Conservation (phyloP, 2,329 filamentous ascomycete genomes). For the Fusarium sp. region DNA sequence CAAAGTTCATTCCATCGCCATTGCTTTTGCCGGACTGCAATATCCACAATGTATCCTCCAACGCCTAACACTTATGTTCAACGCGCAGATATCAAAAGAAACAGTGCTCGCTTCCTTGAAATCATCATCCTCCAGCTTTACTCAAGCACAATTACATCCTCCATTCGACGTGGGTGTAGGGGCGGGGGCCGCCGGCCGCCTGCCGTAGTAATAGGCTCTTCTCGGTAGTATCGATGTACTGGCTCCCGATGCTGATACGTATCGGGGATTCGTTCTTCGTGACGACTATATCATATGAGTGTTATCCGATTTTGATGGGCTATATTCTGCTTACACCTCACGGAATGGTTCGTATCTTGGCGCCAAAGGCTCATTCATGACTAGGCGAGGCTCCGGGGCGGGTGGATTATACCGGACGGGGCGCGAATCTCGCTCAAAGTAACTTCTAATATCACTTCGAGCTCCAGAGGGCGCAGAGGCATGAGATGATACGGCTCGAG, state of each 20-base stretch:
- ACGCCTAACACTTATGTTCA: constrained; percentile 21
- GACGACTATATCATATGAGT: constrained; percentile 36
- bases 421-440: constrained; percentile 10
- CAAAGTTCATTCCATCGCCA: constrained; percentile 16
- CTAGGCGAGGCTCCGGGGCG: constrained; percentile 22
- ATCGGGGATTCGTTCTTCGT: constrained; percentile 12
- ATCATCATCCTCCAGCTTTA: constrained; percentile 26
- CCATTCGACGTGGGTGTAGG: constrained; percentile 38
- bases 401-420: constrained; percentile 15
- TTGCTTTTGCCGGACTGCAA: constrained; percentile 6
- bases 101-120: not conserved
- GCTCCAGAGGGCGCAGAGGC: not conserved
- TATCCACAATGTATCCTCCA: constrained; percentile 24
- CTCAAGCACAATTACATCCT: constrained; percentile 49
- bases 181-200: constrained; percentile 30
- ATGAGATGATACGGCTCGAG: constrained; percentile 15
- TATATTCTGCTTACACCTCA: constrained; percentile 40
- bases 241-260: constrained; percentile 23
- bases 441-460: constrained; percentile 7
- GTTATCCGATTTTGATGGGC: not conserved
- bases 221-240: constrained; percentile 28
- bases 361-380: constrained; percentile 14
- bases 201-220: constrained; percentile 17
- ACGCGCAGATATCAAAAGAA: not conserved
- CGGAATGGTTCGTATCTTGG: constrained; percentile 32